Base-by-base conservation (phyloP, 2,329 filamentous ascomycete species). In the Exophiala oligosperma region DNA sequence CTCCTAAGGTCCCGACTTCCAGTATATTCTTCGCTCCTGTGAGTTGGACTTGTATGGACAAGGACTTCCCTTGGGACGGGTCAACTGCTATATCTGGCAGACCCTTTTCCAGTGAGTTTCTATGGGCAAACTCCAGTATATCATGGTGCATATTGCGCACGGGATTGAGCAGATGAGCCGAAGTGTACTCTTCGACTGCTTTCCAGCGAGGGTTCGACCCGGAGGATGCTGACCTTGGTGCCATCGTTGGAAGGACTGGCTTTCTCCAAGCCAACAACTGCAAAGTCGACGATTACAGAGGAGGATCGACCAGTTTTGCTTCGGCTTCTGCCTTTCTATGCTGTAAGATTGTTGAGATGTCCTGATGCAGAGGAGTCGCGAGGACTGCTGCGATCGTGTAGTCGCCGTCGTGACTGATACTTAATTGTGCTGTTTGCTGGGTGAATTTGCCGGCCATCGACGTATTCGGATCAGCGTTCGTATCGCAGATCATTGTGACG, bases 361-460 rank as follows among this genome's bases (percentile, higher is more conserved):
- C 58, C 14, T 57, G 43, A 41, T 62, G 60, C n/a, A 67, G 41
- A n/a, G 63, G 65, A 37, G 60, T 60, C 21, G 73, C 74, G 55
- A 77, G 62, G 54, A 77, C 75, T 8, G 73, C 77, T 37, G 77
- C 77, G 66, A 77, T 68, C 28, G 91, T 91, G 74, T 92, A 96
- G 6, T 91, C 87, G 1, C 84, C 87, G 72, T 97, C 92, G 71
- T 97, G 92, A 68, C 89, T 94, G 66, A 97, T 95, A 59, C 88
- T 93, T 46, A 96, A 71, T 67, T 84, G 79, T 12, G 86, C 91
- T 50, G 84, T 77, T 64, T 85, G 81, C n/a, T 74, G 75, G 29
- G 70, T 63, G 4, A 67, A 61, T n/a, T 54, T 48, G 63, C 21
- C 63, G 44, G 17, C 11, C 2, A 47, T 26, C 32, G 52, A 8